These are phyloP conservation scores for Byssothecium circinans DNA, from an alignment of 2,329 filamentous ascomycete species.

Conservation along the genomic window DNA sequence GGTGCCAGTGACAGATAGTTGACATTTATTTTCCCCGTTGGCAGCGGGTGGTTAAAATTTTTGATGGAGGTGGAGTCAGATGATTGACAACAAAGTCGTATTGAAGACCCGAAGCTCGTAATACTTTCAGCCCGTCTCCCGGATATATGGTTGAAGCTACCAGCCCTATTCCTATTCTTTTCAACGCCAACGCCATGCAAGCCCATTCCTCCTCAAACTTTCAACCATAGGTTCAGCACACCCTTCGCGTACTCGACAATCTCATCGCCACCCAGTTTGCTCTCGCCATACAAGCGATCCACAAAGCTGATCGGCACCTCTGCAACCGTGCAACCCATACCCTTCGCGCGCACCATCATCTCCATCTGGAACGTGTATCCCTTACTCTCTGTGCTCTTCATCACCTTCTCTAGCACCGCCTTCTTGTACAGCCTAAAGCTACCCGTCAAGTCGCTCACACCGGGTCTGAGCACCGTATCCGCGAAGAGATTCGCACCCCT, in stretches of 20 bases:
- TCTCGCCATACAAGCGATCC: conserved; percentile 91
- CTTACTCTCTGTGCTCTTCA: conserved; percentile 88
- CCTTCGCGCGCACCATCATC: conserved; percentile 97
- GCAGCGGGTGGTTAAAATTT: neutral
- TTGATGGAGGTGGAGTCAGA: neutral
- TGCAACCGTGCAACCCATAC: conserved; percentile 88
- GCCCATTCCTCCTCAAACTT: conserved; percentile 44
- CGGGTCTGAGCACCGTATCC: conserved; percentile 88
- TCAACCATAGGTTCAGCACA: conserved; percentile 53
- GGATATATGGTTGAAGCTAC: conserved; percentile 8
- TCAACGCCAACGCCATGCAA: conserved; percentile 36
- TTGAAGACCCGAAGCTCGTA: neutral
- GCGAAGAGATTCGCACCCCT: conserved; percentile 93
- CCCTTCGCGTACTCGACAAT: conserved; percentile 92
- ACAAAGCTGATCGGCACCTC: conserved; percentile 98
- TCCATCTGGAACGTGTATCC: conserved; percentile 99
- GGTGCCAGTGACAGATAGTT: too few relatives aligned
- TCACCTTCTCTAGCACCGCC: conserved; percentile 83
- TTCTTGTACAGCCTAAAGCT: conserved; percentile 96
- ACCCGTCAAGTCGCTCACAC: conserved; percentile 93
- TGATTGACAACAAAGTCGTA: too few relatives aligned
- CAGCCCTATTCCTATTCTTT: conserved; percentile 6
- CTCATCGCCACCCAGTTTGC: conserved; percentile 90
- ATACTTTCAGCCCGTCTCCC: neutral
- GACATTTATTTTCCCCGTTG: too few relatives aligned